These are phyloP conservation scores for Globisporangium okanoganense DNA, from an alignment of 352 stramenopile species.

Conservation along the genomic window DNA sequence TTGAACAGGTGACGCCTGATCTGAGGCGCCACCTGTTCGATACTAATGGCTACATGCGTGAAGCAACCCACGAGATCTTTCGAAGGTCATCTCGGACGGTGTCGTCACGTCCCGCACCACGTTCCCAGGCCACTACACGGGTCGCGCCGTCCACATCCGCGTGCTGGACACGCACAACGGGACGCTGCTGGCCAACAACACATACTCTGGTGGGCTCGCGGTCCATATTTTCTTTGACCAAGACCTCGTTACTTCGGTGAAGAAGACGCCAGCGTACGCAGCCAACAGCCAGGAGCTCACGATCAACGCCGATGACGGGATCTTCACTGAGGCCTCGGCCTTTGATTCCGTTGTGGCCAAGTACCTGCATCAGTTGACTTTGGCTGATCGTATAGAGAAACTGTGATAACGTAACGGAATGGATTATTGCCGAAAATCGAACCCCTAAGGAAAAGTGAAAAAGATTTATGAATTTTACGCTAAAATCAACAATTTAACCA, in stretches of 20 bases:
- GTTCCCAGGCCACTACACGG: slow-evolving; percentile 18
- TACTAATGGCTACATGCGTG: too few species aligned
- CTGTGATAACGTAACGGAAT: background rate
- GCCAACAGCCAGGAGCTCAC: slow-evolving; percentile 1
- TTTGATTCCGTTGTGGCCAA: slow-evolving; percentile 13
- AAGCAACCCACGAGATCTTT: too few species aligned
- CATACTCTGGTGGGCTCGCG: slow-evolving; percentile 9
- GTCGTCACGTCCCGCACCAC: slow-evolving; percentile 14
- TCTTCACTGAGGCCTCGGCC: slow-evolving; percentile 12
- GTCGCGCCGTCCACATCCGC: slow-evolving; percentile 14
- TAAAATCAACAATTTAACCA: background rate
- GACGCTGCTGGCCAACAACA: slow-evolving; percentile 15
- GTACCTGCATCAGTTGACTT: too few species aligned
- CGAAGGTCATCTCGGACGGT: background rate
- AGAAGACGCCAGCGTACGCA: slow-evolving; percentile 1
- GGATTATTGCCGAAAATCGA: background rate
- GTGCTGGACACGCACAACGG: slow-evolving; percentile 13
- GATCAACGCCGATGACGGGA: slow-evolving; percentile 10
- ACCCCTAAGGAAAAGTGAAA: background rate
- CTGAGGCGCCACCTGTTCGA: too few species aligned
- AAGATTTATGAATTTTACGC: background rate
- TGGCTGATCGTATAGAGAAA: too few species aligned
- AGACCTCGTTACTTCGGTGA: background rate
- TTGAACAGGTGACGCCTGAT: too few species aligned
- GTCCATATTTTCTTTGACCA: slow-evolving; percentile 17